These are phyloP conservation scores for Alternaria arbusti DNA, from an alignment of 2,329 filamentous ascomycete species.

Conservation along the genomic window DNA sequence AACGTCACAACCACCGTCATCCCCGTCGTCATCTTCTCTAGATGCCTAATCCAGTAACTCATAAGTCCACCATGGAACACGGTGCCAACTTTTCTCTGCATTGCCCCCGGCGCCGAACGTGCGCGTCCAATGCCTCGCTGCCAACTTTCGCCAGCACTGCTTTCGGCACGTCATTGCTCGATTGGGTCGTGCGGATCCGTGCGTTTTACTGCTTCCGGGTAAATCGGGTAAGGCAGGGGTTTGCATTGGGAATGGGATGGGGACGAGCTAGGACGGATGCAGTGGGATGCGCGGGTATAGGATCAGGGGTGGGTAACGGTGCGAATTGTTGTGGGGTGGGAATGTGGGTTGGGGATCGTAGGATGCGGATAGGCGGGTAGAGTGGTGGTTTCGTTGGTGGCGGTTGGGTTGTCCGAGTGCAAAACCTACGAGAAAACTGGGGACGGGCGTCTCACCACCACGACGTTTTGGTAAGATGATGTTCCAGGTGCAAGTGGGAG, in stretches of 20 bases:
- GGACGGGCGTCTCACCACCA: not conserved
- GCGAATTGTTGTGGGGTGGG: not conserved
- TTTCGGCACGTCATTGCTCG: not conserved
- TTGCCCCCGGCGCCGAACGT: not conserved
- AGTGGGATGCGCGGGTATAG: not conserved
- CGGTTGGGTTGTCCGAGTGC: not conserved
- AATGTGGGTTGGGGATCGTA: not conserved
- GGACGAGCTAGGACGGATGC: not conserved
- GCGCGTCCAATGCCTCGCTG: not conserved
- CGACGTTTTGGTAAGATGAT: not conserved
- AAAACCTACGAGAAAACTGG: not conserved
- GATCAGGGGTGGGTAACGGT: not conserved
- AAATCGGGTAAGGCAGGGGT: not conserved
- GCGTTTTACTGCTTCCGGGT: not conserved
- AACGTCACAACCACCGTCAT: not conserved
- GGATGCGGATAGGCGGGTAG: not conserved
- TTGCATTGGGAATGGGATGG: not conserved
- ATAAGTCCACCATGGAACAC: not conserved
- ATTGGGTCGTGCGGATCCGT: not conserved
- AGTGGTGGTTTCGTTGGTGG: not conserved
- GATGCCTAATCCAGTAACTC: not conserved
- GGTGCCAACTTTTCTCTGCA: conserved; percentile 5
- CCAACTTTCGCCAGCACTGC: conserved; percentile 1
- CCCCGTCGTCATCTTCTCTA: not conserved
- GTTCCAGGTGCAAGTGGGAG: not conserved